A percentile compares a stretch with the other conserved stretches of the same genome.
phyloP scores from a whole-genome alignment of 106 monocot species.

The Vanilla planifolia region DNA sequence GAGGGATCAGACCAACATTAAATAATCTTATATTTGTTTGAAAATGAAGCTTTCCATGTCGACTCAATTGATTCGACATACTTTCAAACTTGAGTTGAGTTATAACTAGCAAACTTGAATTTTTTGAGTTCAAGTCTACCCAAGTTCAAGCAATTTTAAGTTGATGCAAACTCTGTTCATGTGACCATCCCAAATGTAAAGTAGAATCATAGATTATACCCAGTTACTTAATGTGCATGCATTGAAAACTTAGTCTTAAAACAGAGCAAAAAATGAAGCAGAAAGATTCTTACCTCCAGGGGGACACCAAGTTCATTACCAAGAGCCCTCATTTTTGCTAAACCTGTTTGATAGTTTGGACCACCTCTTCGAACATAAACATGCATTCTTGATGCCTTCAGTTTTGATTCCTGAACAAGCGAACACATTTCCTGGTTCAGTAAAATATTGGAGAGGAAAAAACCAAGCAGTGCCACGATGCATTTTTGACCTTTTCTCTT shows the following conservation, averaged over 20 bases:
- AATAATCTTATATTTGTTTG: too few relatives aligned
- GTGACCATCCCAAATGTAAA: too few relatives aligned
- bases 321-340: constrained; percentile 72
- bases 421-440: not conserved
- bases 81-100: too few relatives aligned
- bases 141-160: too few relatives aligned
- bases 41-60: too few relatives aligned
- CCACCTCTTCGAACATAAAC: constrained; percentile 86
- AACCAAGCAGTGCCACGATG: not conserved
- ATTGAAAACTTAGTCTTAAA: not conserved
- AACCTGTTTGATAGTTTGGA: constrained; percentile 76
- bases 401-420: constrained; percentile 52
- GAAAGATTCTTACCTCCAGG: constrained; percentile 41
- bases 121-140: too few relatives aligned
- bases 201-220: not conserved
- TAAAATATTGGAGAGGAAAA: not conserved
- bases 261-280: not conserved
- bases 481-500: constrained; percentile 64
- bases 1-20: too few relatives aligned
- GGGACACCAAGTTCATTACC: constrained; percentile 71
- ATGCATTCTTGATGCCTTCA: constrained; percentile 80
- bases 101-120: too few relatives aligned
- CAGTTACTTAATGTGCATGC: not conserved
- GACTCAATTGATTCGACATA: too few relatives aligned
- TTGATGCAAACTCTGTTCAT: too few relatives aligned